These are phyloP conservation scores for Xylaria sp. DNA, from an alignment of 2,329 filamentous ascomycete genomes.

Conservation along the genomic window DNA sequence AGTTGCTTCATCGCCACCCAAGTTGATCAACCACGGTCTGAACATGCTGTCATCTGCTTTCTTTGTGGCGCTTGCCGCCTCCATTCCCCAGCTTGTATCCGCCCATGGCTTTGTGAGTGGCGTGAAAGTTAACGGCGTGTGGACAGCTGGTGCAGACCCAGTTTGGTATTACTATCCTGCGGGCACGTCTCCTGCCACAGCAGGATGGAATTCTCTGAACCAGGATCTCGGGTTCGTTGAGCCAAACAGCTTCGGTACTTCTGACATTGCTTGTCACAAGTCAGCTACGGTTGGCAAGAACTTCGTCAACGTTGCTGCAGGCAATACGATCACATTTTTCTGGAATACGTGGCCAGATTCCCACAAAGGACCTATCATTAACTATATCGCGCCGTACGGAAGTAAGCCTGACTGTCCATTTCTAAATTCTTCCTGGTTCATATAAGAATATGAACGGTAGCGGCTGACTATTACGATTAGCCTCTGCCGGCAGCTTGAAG, in stretches of 20 bases:
- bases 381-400: slow-evolving; percentile 44
- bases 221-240: slow-evolving; percentile 53
- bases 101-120: slow-evolving; percentile 36
- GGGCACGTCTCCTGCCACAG: slow-evolving; percentile 27
- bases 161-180: slow-evolving; percentile 33
- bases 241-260: slow-evolving; percentile 43
- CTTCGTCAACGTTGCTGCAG: slow-evolving; percentile 45
- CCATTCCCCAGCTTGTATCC: slow-evolving; percentile 22
- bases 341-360: slow-evolving; percentile 49
- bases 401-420: slow-evolving; percentile 40
- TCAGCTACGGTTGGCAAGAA: slow-evolving; percentile 47
- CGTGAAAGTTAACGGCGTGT: slow-evolving; percentile 31
- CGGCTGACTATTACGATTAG: slow-evolving; percentile 50
- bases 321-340: slow-evolving; percentile 45
- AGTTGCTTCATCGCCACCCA: neutral
- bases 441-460: slow-evolving; percentile 45
- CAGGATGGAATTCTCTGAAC: slow-evolving; percentile 36
- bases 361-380: slow-evolving; percentile 45
- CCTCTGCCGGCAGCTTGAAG: slow-evolving; percentile 53
- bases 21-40: neutral
- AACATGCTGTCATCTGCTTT: slow-evolving; percentile 25
- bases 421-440: slow-evolving; percentile 49
- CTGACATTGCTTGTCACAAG: slow-evolving; percentile 57
- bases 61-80: slow-evolving; percentile 24
- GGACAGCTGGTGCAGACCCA: slow-evolving; percentile 34